phyloP scores from a whole-genome alignment of 208 protist genomes.

The Borovskyia barvae region DNA sequence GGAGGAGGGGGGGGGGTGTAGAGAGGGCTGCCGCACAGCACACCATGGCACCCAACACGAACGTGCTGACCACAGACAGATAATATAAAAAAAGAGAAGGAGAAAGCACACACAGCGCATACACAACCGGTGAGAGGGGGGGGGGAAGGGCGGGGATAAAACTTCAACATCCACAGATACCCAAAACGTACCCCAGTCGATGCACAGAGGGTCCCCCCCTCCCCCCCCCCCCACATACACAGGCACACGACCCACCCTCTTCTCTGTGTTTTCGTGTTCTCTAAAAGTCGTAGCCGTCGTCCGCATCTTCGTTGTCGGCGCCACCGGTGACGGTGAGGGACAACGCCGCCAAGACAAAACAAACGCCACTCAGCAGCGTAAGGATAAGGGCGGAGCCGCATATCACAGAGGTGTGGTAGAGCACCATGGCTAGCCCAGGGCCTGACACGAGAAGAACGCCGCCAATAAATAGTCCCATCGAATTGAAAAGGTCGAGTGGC shows the following conservation, averaged over 20 bases:
- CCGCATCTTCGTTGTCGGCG: constrained; percentile 10
- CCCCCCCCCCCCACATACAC: too few species aligned
- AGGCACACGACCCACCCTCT: background rate
- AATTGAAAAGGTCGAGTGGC: constrained; percentile 32
- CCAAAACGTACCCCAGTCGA: too few species aligned
- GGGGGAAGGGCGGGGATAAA: background rate
- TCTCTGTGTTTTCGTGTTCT: background rate
- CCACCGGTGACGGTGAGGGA: background rate
- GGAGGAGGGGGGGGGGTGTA: background rate
- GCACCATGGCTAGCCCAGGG: constrained; percentile 50
- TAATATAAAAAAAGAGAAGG: background rate
- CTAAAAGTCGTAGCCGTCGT: constrained; percentile 49
- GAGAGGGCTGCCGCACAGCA: background rate
- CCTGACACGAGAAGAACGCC: constrained; percentile 56
- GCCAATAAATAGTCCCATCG: constrained; percentile 57
- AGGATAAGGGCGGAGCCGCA: constrained; percentile 37
- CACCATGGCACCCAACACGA: background rate
- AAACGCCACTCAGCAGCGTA: constrained; percentile 36
- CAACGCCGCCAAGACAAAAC: constrained; percentile 17
- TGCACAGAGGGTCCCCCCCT: too few species aligned
- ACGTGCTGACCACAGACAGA: background rate
- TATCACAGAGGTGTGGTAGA: constrained; percentile 62
- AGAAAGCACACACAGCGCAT: background rate
- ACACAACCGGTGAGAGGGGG: background rate
- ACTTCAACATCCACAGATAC: too few species aligned